Base-by-base conservation (phyloP, 352 stramenopile species). In the Globisporangium acanthophoron region DNA sequence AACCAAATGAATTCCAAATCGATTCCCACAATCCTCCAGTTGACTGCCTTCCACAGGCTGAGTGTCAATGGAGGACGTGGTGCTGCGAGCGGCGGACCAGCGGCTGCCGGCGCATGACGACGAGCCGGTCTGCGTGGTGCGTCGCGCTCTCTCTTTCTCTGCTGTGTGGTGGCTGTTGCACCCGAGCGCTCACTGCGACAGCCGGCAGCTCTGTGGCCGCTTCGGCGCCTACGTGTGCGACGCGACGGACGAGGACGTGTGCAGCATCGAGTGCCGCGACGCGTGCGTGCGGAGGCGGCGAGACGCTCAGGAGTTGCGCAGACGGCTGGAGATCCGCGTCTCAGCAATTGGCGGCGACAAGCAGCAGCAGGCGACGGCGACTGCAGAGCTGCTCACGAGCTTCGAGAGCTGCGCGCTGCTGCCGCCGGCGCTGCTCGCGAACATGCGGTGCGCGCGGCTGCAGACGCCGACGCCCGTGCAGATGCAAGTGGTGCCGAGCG, bases 141-240 rank as follows among this genome's bases (percentile, higher is more conserved):
- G 59, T 61, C 5, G 15, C 6, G 37, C 4, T 9, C 12, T 16
- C 15, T 1, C 13, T 15, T 5, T 50, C 8, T 54, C 15, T 31
- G 24, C 5, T 0, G 39, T 29, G 31, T 52, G 8, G 37, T n/a
- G 12, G 29, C 11, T 2, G 4, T 6, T n/a, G 39, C 5, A 4
- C 18, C 13, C 47, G 11, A 16, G 12, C 0, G 2, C 15, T 47
- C 29, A 33, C 7, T 58, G 12, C 21, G 27, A 16, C 27, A 87
- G 5, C 6, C 5, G 21, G 16, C 46, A 90, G 76, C 58, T 92
- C 8, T 95, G 85, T 44, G 73, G 74, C 18, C 77, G 79, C 37
- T 92, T 77, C 43, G 85, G 85, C 62, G 80, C 77, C 35, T 95
- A 92, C 55, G 68, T 93, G 50, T 93, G 85, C 54, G 85, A 95